Percentiles rank a stretch among this genome's conserved stretches.
phyloP scores from a whole-genome alignment of 805 yeast species.

The Metschnikowia arizonensis region DNA sequence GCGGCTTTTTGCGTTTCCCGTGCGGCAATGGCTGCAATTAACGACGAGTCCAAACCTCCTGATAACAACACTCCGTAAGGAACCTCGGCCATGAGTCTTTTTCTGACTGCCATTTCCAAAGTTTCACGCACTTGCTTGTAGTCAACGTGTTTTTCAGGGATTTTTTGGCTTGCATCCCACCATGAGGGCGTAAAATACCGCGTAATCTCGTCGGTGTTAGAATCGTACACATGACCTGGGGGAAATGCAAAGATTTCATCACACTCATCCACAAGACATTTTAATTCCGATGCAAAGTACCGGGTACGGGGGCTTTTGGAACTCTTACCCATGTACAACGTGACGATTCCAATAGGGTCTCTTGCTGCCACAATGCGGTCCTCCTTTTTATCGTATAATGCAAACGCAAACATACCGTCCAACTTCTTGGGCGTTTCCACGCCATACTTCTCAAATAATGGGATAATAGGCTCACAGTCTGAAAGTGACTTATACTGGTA shows the following conservation, averaged over 20 bases:
- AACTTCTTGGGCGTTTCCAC: conserved; percentile 85
- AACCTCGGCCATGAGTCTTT: conserved; percentile 99
- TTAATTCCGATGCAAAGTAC: conserved; percentile 90
- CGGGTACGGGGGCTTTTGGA: conserved; percentile 67
- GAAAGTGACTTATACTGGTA: conserved; percentile 81
- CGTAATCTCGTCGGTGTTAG: conserved; percentile 76
- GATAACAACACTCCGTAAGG: conserved; percentile 97
- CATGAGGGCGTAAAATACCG: conserved; percentile 91
- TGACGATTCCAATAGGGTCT: conserved; percentile 97
- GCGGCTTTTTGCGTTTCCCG: conserved; percentile 87
- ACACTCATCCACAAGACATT: conserved; percentile 91
- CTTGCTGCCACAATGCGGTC: conserved; percentile 95
- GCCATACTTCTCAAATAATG: conserved; percentile 81
- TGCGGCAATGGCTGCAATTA: conserved; percentile 96
- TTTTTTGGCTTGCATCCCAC: conserved; percentile 77
- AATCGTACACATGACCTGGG: conserved; percentile 96
- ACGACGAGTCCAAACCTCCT: conserved; percentile 96
- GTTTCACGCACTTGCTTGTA: conserved; percentile 66
- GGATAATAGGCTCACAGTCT: conserved; percentile 98
- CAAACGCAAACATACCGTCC: conserved; percentile 99
- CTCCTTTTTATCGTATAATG: conserved; percentile 71
- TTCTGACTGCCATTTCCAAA: conserved; percentile 92
- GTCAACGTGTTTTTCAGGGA: conserved; percentile 77
- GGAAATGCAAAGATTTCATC: conserved; percentile 93
- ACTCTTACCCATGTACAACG: conserved; percentile 90